Evolutionary conservation across 2,329 filamentous ascomycete genomes (phyloP).

Genomic region (Neoscytalidium dimidiatum): DNA sequence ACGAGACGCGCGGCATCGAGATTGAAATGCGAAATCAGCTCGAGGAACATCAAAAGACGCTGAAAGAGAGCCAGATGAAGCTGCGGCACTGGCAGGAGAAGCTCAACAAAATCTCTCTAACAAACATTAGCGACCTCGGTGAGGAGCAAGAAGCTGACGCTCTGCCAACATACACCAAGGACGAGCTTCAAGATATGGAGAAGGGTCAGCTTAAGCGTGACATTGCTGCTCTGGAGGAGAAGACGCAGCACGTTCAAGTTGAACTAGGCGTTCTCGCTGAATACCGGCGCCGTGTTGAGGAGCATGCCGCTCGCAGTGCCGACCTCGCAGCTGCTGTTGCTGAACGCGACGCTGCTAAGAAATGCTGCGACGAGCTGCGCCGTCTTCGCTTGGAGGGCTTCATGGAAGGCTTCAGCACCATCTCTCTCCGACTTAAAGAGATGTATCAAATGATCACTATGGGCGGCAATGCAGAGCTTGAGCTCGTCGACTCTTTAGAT

Average conservation of each 20-base stretch:
- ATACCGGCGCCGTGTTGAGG: constrained; percentile 82
- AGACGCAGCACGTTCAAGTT: constrained; percentile 81
- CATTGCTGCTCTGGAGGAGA: constrained; percentile 69
- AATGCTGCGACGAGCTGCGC: constrained; percentile 87
- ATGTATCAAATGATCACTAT: constrained; percentile 99
- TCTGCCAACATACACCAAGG: constrained; percentile 77
- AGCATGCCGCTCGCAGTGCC: constrained; percentile 77
- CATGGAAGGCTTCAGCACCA: constrained; percentile 95
- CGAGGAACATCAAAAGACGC: constrained; percentile 89
- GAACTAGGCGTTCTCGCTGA: constrained; percentile 87
- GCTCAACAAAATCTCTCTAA: constrained; percentile 76
- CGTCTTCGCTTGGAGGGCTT: constrained; percentile 91
- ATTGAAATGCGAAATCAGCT: constrained; percentile 99
- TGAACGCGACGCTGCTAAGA: constrained; percentile 83
- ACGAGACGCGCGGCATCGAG: constrained; percentile 83
- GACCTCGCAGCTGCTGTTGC: constrained; percentile 79
- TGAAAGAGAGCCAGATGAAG: constrained; percentile 82
- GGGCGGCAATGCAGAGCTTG: constrained; percentile 96
- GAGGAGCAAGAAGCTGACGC: constrained; percentile 50
- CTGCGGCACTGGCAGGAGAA: constrained; percentile 89
- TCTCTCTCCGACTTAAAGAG: constrained; percentile 93
- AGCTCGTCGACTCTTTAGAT: constrained; percentile 93
- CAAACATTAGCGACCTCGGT: constrained; percentile 67
- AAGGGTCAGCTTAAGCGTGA: constrained; percentile 64
- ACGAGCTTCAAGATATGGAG: constrained; percentile 65